phyloP scores from a whole-genome alignment of 768 basidiomycete species.

The Suillus alpinus region DNA sequence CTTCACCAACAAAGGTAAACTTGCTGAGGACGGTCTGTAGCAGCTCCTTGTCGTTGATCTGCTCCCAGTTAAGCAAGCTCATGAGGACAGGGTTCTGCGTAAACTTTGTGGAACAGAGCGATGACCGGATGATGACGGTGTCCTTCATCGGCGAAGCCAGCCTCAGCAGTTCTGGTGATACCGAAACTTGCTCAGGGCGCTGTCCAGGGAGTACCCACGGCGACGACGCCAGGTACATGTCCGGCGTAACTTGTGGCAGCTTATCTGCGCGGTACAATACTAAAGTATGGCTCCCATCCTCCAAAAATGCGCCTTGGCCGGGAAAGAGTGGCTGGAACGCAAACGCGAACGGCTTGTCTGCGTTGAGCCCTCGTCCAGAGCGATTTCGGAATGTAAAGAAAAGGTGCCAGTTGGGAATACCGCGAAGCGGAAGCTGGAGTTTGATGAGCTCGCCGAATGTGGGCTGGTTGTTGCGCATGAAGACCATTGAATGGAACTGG shows the following conservation, averaged over 20 bases:
- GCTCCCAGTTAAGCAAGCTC: conserved; percentile 79
- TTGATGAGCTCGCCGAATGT: conserved; percentile 95
- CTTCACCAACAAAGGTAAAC: conserved; percentile 91
- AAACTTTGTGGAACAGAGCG: conserved; percentile 87
- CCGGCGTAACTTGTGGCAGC: conserved; percentile 55
- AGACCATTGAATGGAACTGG: conserved; percentile 88
- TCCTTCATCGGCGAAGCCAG: conserved; percentile 73
- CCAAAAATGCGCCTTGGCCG: conserved; percentile 71
- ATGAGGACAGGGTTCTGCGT: conserved; percentile 89
- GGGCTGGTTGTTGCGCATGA: conserved; percentile 82
- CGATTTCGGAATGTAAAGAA: conserved; percentile 93
- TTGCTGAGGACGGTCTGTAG: conserved; percentile 73
- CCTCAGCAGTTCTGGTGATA: conserved; percentile 61
- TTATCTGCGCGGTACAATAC: conserved; percentile 84
- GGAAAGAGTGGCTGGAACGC: conserved; percentile 88
- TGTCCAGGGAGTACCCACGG: conserved; percentile 56
- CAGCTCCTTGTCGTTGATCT: conserved; percentile 56
- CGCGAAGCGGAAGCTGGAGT: conserved; percentile 66
- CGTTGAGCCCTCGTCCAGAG: conserved; percentile 41
- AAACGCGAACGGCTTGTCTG: conserved; percentile 86
- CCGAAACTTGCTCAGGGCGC: conserved; percentile 53
- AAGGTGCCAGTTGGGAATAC: conserved; percentile 79
- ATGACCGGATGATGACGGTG: conserved; percentile 77
- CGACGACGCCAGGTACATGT: conserved; percentile 71
- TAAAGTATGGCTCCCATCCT: conserved; percentile 86